Percentiles rank a stretch among this genome's conserved stretches.
Evolutionary conservation across 2,329 filamentous ascomycete genomes (phyloP).

Genomic region (Colletotrichum noveboracense): DNA sequence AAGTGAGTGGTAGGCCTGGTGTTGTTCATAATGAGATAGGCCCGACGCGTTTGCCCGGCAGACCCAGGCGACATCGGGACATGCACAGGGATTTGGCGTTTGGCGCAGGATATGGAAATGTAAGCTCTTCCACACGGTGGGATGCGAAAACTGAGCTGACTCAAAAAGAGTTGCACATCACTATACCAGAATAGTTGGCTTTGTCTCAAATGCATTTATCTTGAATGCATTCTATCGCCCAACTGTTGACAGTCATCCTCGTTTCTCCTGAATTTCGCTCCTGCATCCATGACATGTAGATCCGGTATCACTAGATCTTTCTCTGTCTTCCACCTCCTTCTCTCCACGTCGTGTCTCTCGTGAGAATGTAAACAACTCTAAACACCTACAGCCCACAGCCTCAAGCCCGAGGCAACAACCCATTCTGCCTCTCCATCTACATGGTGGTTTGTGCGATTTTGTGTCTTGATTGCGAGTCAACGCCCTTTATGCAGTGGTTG

Average conservation of each 20-base stretch:
- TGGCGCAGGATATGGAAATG: neutral
- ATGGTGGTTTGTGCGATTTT: conserved; percentile 15
- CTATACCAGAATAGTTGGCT: neutral
- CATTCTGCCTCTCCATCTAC: conserved; percentile 8
- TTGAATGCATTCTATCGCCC: conserved; percentile 10
- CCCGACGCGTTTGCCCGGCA: neutral
- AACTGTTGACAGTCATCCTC: neutral
- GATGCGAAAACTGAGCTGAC: neutral
- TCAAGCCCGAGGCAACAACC: neutral
- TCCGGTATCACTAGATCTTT: conserved; percentile 11
- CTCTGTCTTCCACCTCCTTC: neutral
- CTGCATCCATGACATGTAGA: conserved; percentile 7
- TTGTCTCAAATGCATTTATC: conserved; percentile 12
- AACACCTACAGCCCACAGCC: neutral
- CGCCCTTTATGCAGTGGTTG: conserved; percentile 19
- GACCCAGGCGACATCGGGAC: neutral
- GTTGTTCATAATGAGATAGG: neutral
- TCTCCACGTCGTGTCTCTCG: conserved; percentile 5
- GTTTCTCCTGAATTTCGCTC: conserved; percentile 13
- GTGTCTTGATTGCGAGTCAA: conserved; percentile 20
- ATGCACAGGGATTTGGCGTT: neutral
- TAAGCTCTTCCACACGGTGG: neutral
- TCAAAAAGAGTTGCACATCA: neutral
- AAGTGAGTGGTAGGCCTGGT: neutral
- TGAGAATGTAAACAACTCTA: conserved; percentile 9